phyloP scores from a whole-genome alignment of 2,329 filamentous ascomycete species.

The Fusarium albidum region DNA sequence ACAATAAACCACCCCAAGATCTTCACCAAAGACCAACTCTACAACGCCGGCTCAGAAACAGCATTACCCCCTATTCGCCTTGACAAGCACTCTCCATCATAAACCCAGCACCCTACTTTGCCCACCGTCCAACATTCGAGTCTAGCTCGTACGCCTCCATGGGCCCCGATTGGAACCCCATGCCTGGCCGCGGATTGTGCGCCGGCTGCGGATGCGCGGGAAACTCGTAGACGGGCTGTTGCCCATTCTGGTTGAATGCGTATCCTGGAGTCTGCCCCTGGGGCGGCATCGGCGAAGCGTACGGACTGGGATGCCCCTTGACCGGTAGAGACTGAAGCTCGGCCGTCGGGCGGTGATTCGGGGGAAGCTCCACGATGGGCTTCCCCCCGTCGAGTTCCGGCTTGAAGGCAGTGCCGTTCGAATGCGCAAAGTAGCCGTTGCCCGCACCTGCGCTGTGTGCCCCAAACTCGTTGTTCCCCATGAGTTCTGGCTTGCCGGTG shows the following conservation, averaged over 20 bases:
- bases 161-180: conserved; percentile 48
- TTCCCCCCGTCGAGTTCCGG: conserved; percentile 36
- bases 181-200: conserved; percentile 25
- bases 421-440: conserved; percentile 16
- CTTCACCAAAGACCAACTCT: conserved; percentile 7
- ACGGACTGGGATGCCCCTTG: conserved; percentile 24
- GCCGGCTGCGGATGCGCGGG: conserved; percentile 15
- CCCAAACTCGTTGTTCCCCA: conserved; percentile 25
- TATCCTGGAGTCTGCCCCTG: conserved; percentile 21
- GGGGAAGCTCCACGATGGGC: conserved; percentile 34
- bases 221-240: conserved; percentile 29
- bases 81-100: background rate
- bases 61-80: background rate
- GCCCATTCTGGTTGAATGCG: conserved; percentile 23
- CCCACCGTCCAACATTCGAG: conserved; percentile 26
- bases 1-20: background rate
- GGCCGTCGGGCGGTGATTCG: conserved; percentile 34
- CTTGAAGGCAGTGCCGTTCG: conserved; percentile 38
- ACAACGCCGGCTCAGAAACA: conserved; percentile 20
- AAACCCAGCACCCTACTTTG: conserved; percentile 4
- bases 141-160: conserved; percentile 46
- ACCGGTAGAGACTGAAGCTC: conserved; percentile 40
- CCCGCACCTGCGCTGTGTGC: background rate
- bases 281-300: conserved; percentile 25
- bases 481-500: conserved; percentile 46